These are phyloP conservation scores for Ramularia endophylla DNA, from an alignment of 2,329 filamentous ascomycete genomes.

Conservation along the genomic window DNA sequence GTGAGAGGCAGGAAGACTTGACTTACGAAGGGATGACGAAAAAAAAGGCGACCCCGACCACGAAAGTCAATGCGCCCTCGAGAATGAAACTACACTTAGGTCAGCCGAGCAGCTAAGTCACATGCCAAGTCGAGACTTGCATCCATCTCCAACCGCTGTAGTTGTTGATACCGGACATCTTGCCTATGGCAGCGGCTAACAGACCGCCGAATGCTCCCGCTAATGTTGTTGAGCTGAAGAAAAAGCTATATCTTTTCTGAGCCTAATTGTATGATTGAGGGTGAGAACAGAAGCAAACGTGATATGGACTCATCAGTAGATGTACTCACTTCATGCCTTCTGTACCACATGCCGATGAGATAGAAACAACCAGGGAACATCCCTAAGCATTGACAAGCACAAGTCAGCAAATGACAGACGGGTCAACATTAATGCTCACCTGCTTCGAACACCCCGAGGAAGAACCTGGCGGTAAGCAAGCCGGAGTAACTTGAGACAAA, in stretches of 20 bases:
- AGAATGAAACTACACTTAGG: constrained; percentile 60
- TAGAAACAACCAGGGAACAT: constrained; percentile 59
- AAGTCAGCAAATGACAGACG: constrained; percentile 67
- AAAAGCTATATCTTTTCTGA: constrained; percentile 88
- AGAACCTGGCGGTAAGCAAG: constrained; percentile 9
- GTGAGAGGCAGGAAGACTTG: no score
- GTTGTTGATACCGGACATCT: constrained; percentile 66
- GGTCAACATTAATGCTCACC: no score
- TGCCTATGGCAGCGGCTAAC: constrained; percentile 79
- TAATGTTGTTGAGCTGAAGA: constrained; percentile 77
- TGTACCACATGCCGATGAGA: constrained; percentile 71
- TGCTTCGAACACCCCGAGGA: constrained; percentile 25
- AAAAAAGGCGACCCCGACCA: constrained; percentile 42
- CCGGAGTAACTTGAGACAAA: constrained; percentile 1
- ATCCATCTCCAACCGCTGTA: constrained; percentile 71
- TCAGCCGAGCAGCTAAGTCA: not conserved
- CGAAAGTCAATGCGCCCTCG: constrained; percentile 45
- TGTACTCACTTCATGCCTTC: constrained; percentile 57
- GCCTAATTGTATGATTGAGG: no score
- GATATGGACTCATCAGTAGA: not conserved
- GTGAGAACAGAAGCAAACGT: no score
- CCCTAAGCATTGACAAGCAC: constrained; percentile 51
- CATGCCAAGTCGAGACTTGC: no score
- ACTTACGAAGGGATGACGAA: constrained; percentile 36
- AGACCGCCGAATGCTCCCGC: constrained; percentile 83